Conservation (phyloP, 2,329 filamentous ascomycete genomes). For the Exserohilum rostratum region DNA sequence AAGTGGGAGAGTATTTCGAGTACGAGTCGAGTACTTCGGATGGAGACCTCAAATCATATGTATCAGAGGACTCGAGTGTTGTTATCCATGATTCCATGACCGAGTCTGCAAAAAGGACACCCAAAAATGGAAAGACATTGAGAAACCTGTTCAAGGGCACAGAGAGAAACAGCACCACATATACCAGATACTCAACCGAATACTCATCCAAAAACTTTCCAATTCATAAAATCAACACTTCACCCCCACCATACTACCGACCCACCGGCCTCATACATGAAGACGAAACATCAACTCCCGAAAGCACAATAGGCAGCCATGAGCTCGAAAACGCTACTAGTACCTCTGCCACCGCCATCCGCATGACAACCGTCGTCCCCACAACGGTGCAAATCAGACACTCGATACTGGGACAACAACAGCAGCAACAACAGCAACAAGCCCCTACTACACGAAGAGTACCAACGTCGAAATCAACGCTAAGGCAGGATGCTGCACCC, state of each 20-base stretch:
- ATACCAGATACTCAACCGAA: no score
- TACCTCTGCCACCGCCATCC: background rate
- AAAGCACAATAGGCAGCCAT: background rate
- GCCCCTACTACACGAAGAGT: no score
- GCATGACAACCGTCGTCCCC: background rate
- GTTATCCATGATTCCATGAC: no score
- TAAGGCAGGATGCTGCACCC: no score
- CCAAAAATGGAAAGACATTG: no score
- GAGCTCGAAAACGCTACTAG: background rate
- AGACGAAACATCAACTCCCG: background rate
- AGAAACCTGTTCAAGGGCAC: background rate
- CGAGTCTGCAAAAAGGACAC: no score
- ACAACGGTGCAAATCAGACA: background rate
- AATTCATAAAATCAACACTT: background rate
- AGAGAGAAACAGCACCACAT: background rate
- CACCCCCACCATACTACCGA: background rate
- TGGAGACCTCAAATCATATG: background rate
- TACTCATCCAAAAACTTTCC: background rate
- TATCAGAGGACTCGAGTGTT: background rate
- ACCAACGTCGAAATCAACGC: no score
- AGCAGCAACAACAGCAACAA: no score
- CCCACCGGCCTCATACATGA: background rate
- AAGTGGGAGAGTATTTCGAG: background rate
- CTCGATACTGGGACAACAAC: background rate
- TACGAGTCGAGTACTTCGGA: background rate